phyloP scores from a whole-genome alignment of 306 rosid species.

The Cicer pinnatifidum region DNA sequence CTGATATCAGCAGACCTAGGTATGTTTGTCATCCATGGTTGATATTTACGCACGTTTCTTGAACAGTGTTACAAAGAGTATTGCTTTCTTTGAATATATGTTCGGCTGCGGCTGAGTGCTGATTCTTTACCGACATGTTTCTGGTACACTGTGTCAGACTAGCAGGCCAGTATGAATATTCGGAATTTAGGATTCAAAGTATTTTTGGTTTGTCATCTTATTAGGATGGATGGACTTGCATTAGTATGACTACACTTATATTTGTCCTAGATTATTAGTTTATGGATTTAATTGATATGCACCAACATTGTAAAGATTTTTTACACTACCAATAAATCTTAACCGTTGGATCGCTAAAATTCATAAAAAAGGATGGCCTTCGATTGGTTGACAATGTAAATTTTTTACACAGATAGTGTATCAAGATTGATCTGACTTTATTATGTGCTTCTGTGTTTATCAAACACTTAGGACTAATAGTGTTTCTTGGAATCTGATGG shows the following conservation, averaged over 20 bases:
- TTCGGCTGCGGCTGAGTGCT: not conserved
- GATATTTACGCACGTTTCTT: conserved; percentile 32
- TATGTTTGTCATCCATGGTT: conserved; percentile 46
- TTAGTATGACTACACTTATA: not conserved
- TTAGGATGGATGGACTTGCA: not conserved
- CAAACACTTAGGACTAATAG: conserved; percentile 17
- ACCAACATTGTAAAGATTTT: no score
- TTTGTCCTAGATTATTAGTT: not conserved
- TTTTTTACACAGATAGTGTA: no score
- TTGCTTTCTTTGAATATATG: conserved; percentile 23
- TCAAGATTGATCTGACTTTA: no score
- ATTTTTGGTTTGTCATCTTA: conserved; percentile 8
- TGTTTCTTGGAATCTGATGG: not conserved
- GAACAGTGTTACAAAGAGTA: not conserved
- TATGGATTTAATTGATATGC: not conserved
- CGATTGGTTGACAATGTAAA: no score
- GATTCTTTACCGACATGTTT: not conserved
- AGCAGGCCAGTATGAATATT: not conserved
- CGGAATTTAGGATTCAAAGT: not conserved
- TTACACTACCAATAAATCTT: not conserved
- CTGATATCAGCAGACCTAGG: conserved; percentile 92
- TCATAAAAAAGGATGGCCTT: no score
- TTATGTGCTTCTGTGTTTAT: not conserved
- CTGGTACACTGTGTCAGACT: not conserved
- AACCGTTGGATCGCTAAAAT: no score